These are phyloP conservation scores for Coemansia reversa DNA, from an alignment of 192 early-diverging fungal species.

Conservation along the genomic window DNA sequence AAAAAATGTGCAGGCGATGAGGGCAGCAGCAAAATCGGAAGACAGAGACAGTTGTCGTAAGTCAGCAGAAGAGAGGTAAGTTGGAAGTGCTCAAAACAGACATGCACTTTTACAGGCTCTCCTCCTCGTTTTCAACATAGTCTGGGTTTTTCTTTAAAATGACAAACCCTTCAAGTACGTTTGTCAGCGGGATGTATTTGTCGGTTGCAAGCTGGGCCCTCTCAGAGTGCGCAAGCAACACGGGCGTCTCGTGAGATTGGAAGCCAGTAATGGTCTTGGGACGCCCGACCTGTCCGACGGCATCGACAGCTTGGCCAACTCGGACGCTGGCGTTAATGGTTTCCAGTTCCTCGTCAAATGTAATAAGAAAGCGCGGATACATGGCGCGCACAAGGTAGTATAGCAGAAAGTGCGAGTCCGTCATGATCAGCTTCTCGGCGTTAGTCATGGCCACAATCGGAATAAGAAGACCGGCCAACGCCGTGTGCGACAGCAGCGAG, in stretches of 20 bases:
- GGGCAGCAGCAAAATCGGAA: background rate
- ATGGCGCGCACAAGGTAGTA: slow-evolving; percentile 91
- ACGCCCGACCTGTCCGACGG: slow-evolving; percentile 95
- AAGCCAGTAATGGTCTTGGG: slow-evolving; percentile 99
- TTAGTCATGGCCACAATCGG: slow-evolving; percentile 90
- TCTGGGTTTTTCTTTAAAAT: slow-evolving; percentile 93
- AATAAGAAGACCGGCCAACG: slow-evolving; percentile 81
- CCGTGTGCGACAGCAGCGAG: slow-evolving; percentile 86
- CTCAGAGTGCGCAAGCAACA: slow-evolving; percentile 93
- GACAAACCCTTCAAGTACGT: slow-evolving; percentile 94
- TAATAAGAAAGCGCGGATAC: slow-evolving; percentile 98
- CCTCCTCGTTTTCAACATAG: slow-evolving; percentile 67
- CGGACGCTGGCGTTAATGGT: slow-evolving; percentile 82
- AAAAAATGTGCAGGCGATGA: no score
- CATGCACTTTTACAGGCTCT: background rate
- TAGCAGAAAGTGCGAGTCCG: slow-evolving; percentile 88
- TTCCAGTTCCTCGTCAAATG: slow-evolving; percentile 89
- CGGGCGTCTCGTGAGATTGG: slow-evolving; percentile 97
- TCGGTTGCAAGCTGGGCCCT: slow-evolving; percentile 98
- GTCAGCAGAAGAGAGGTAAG: background rate
- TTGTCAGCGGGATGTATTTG: slow-evolving; percentile 85
- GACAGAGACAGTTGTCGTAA: background rate
- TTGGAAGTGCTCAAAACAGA: background rate
- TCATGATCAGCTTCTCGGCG: slow-evolving; percentile 86
- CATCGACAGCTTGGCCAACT: slow-evolving; percentile 99